Evolutionary conservation across 225 moss, liverwort and hornwort genomes (phyloP), one percentile per base, ranked within the genome.

Genomic region (Antitrichia curtipendula): DNA sequence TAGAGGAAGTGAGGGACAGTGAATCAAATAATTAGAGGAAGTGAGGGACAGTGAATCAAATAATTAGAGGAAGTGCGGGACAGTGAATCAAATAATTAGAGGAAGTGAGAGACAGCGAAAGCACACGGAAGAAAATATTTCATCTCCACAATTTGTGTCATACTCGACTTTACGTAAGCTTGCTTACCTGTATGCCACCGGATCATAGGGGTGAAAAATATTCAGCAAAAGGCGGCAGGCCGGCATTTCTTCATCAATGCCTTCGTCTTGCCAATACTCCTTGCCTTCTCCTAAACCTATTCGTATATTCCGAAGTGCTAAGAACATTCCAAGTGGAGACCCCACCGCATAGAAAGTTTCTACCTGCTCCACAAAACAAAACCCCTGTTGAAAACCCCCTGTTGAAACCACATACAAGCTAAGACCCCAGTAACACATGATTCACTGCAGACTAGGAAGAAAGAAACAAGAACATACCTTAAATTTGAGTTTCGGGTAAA

Each of bases 341-440:
- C 99, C 99, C 72, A 99, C 97, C 62, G 99, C 95, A 88, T 94
- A 99, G 82, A 99, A 99, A 34, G 99, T 99, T 88, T 99, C 99
- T 29, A 97, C 99, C 99, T 99, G 96, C 86, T 84, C 89, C 88
- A 83, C 77, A 71, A 34, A 84, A 43, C 66, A 73, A 87, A 49
- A 84, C 80, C 78, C 45, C n/a, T 62, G n/a, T 90, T 85, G 36
- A 83, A 83, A 86, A n/a, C n/a, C 80, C 78, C 45, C n/a, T 62
- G n/a, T 90, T 85, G 36, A 83, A 83, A 86, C 40, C 64, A 73
- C 38, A 62, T 63, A 61, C 28, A 88, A 70, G 65, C 27, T 19
- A 49, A 49, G 53, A 88, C 29, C 58, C 82, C 78, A 82, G 78
- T 72, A 38, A 82, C 66, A 87, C 66, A 73, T 54, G 61, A 61